Base-by-base conservation (phyloP, 1,139 yeast species). In the Diutina pseudorugosa region DNA sequence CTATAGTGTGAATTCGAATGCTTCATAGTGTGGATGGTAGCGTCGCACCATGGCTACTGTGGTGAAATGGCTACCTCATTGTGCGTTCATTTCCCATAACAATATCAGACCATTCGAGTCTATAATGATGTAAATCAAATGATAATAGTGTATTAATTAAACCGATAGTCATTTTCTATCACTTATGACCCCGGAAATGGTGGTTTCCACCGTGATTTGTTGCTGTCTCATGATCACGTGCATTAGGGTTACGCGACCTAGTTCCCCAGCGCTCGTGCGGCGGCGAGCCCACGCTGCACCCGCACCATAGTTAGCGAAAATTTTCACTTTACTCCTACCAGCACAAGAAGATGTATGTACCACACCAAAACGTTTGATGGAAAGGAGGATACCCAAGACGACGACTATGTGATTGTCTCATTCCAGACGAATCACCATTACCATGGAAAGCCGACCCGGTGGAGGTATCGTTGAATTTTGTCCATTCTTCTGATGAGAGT, bases 311-410 rank as follows among this genome's bases (percentile, higher is more conserved):
- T 43, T 7, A 23, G 47, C 30, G 47, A 43, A 43, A 43, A 43
- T 43, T 43, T 43, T 43, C 47, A 43, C 30, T 16, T 30, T 43
- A 21, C 11, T 20, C n/a, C 47, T 43, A 12, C 23, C 47, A 43
- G 33, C 33, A 43, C 47, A 20, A 43, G 30, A 43, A 43, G 33
- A 43, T 43, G 47, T 43, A 43, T 21, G 47, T 43, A 43, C 47
- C 33, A 40, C 36, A 40, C 42, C 42, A 40, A 40, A n/a, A n/a
- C 42, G 20, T 11, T 40, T 40, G 20, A 16, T n/a, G 18, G 12
- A 40, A 40, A 8, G 16, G 9, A 18, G 20, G 42, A n/a, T 16
- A 40, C 42, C 42, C 14, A 11, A 30, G 36, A 30, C 36, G 36
- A 11, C 36, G n/a, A 14, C 4, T 30, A 8, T 3, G 36, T 9